Percentiles rank a stretch among this genome's conserved stretches.
Conservation (phyloP, 768 basidiomycete species). For the Arthromyces matolae region DNA sequence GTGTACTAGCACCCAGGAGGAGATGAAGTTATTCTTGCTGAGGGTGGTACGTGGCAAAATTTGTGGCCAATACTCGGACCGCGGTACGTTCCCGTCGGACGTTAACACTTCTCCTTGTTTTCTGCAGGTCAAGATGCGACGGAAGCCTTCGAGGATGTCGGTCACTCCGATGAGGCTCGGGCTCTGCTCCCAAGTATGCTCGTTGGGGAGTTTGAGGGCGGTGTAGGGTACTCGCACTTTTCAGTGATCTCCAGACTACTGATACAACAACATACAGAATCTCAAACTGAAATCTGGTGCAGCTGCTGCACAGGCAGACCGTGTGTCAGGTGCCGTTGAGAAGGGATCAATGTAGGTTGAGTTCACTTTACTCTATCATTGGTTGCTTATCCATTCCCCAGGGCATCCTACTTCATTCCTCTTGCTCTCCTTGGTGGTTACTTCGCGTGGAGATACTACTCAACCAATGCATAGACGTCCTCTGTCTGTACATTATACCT, state of each 20-base stretch:
- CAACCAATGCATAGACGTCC: conserved; percentile 36
- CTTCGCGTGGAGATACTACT: conserved; percentile 84
- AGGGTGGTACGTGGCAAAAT: conserved; percentile 65
- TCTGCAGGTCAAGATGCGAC: conserved; percentile 86
- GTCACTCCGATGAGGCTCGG: conserved; percentile 97
- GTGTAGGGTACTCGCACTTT: conserved; percentile 44
- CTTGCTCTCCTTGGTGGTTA: conserved; percentile 76
- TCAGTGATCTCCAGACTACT: conserved; percentile 7
- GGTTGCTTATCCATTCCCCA: conserved; percentile 23
- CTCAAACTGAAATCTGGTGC: conserved; percentile 52
- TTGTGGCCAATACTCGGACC: conserved; percentile 32
- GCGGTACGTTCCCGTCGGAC: conserved; percentile 4
- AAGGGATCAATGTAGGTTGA: conserved; percentile 62
- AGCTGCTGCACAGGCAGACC: conserved; percentile 40
- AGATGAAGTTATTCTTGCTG: conserved; percentile 94
- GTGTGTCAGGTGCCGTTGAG: conserved; percentile 52
- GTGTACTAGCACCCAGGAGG: conserved; percentile 98
- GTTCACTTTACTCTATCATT: conserved; percentile 9
- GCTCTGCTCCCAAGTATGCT: conserved; percentile 74
- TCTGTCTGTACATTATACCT: conserved; percentile 14
- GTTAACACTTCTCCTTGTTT: conserved; percentile 9
- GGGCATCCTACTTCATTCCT: conserved; percentile 83
- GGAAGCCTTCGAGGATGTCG: conserved; percentile 98
- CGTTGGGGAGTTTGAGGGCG: conserved; percentile 79
- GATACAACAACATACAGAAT: conserved; percentile 30